These are phyloP conservation scores for Floccularia luteovirens DNA, from an alignment of 768 basidiomycete species.

Conservation along the genomic window DNA sequence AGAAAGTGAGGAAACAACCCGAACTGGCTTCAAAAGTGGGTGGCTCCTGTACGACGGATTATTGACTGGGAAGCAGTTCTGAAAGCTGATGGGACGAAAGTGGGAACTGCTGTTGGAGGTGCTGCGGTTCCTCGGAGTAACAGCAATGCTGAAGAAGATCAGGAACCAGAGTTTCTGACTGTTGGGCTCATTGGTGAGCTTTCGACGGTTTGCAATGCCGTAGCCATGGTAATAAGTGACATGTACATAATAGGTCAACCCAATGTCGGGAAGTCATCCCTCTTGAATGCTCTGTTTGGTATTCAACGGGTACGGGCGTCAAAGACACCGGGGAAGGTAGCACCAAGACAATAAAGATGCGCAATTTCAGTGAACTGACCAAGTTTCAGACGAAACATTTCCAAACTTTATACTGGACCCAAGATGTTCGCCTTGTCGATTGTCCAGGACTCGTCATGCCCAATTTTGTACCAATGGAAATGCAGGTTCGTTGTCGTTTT, in stretches of 20 bases:
- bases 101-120: conserved; percentile 37
- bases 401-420: conserved; percentile 88
- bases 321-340: conserved; percentile 80
- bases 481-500: conserved; percentile 44
- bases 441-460: conserved; percentile 96
- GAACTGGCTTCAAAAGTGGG: conserved; percentile 52
- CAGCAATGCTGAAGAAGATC: conserved; percentile 11
- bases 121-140: conserved; percentile 23
- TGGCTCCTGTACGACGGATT: conserved; percentile 48
- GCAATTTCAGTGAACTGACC: background rate
- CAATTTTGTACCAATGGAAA: conserved; percentile 72
- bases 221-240: no score
- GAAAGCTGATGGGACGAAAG: conserved; percentile 31
- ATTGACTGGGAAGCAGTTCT: conserved; percentile 73
- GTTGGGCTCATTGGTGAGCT: conserved; percentile 69
- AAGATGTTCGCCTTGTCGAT: conserved; percentile 83
- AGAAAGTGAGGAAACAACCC: conserved; percentile 39
- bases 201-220: background rate
- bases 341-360: background rate
- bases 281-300: conserved; percentile 89
- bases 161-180: conserved; percentile 58
- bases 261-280: conserved; percentile 91
- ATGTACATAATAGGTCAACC: conserved; percentile 59
- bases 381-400: conserved; percentile 82
- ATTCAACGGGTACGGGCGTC: conserved; percentile 71